These are phyloP conservation scores for Colletotrichum truncatum DNA, from an alignment of 2,329 filamentous ascomycete species.

Conservation along the genomic window DNA sequence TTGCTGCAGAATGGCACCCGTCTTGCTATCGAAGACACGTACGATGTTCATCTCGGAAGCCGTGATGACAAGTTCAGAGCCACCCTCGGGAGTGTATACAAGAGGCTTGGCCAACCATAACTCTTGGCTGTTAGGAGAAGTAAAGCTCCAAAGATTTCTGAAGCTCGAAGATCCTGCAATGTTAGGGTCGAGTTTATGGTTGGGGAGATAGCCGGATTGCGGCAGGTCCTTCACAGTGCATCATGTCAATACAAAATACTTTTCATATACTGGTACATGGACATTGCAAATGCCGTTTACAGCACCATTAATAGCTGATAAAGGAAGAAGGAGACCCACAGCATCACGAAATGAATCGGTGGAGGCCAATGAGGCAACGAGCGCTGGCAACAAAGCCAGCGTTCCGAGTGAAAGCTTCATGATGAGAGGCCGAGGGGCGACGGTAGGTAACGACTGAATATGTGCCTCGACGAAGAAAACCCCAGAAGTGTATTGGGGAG, in stretches of 20 bases:
- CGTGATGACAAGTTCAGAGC: conserved; percentile 45
- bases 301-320: no score
- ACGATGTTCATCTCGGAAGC: conserved; percentile 50
- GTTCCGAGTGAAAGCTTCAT: conserved; percentile 28
- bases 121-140: conserved; percentile 30
- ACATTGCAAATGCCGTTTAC: not conserved
- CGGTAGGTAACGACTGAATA: conserved; percentile 9
- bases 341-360: conserved; percentile 32
- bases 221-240: conserved; percentile 36
- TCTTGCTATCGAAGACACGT: conserved; percentile 50
- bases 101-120: conserved; percentile 48
- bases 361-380: conserved; percentile 27
- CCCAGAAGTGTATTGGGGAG: not conserved
- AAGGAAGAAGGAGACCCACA: conserved; percentile 10
- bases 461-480: conserved; percentile 4
- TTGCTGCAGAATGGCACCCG: conserved; percentile 46
- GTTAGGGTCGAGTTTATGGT: conserved; percentile 53
- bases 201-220: conserved; percentile 48
- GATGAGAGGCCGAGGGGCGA: not conserved
- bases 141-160: conserved; percentile 43
- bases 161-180: conserved; percentile 44
- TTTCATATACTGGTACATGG: not conserved
- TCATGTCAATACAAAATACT: not conserved
- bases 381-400: conserved; percentile 30
- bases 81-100: conserved; percentile 49